Base-by-base conservation (phyloP, 768 basidiomycete species). In the Lactarius hatsudake region DNA sequence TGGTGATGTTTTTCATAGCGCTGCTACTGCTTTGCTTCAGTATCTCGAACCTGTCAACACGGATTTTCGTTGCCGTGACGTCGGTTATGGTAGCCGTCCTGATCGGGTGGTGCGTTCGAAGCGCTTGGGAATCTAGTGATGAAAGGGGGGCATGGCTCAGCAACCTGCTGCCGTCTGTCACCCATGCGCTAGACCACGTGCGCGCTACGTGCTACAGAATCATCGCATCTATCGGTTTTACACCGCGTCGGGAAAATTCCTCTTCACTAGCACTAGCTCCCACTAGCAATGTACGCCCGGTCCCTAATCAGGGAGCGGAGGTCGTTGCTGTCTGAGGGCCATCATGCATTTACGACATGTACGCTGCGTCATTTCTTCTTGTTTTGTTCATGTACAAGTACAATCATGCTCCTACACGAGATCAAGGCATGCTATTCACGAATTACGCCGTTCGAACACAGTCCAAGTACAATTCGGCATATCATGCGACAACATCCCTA, bases 11-110 rank as follows among this genome's bases (percentile, higher is more conserved):
- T 42, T 51, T 62, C 34, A 38, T 67, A 15, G 65, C 65, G 7
- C 26, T 71, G 36, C 38, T 70, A 36, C 18, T 66, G 1, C 26
- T 71, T 5, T 69, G 64, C 38, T 69, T 63, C 64, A 20, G 7
- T 1, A 56, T 61, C 13, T 63, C 70, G 45, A 59, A 63, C 26
- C 20, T 20, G 1, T 9, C 51, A 20, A 71, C 68, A 51, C 62
- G 59, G 20, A 38, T 61, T 23, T 56, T 34, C 23, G 55, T 69
- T 17, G 30, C 34, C 20, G 26, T 66, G 26, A n/a, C 18, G 8
- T 55, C 69, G 6, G 30, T 15, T 20, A 2, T 61, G 53, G 26
- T 56, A 12, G 28, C 15, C 20, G 0, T 1, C 23, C 43, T 69
- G 0, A 34, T 68, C 13, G 15, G 36, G 12, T 58, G 58, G 66